A percentile compares a stretch with the other conserved stretches of the same genome.
These are phyloP conservation scores for Rubus parviflorus DNA, from an alignment of 306 rosid genomes.

Conservation along the genomic window DNA sequence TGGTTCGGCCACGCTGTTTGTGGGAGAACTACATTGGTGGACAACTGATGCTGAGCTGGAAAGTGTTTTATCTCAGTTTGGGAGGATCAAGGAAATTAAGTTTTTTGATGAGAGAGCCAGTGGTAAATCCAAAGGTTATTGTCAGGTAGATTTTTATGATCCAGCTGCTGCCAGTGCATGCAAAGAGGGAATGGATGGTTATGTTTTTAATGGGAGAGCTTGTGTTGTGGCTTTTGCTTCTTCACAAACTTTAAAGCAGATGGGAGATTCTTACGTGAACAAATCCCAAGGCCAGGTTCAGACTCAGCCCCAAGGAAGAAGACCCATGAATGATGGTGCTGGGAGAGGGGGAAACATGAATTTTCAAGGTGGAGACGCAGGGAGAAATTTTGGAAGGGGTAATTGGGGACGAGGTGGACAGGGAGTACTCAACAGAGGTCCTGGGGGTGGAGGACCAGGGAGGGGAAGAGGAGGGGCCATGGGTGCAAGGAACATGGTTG, in stretches of 20 bases:
- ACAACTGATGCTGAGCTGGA: slow-evolving; percentile 57
- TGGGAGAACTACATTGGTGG: slow-evolving; percentile 62
- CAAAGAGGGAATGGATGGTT: slow-evolving; percentile 57
- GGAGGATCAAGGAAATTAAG: slow-evolving; percentile 49
- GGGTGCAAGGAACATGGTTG: slow-evolving; percentile 42
- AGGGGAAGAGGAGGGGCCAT: slow-evolving; percentile 50
- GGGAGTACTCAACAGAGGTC: slow-evolving; percentile 40
- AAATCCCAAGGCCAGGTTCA: slow-evolving; percentile 36
- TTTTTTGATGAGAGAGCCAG: slow-evolving; percentile 57
- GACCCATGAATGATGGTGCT: slow-evolving; percentile 40
- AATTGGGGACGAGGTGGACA: slow-evolving; percentile 51
- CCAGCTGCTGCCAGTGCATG: slow-evolving; percentile 40
- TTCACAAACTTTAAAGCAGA: slow-evolving; percentile 45
- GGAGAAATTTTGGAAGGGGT: slow-evolving; percentile 41
- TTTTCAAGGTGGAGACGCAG: slow-evolving; percentile 45
- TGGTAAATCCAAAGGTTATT: slow-evolving; percentile 58
- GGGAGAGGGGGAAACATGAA: slow-evolving; percentile 44
- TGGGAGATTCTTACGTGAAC: slow-evolving; percentile 47
- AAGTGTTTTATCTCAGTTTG: slow-evolving; percentile 36
- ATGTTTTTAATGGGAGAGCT: slow-evolving; percentile 45
- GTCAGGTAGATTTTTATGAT: slow-evolving; percentile 50
- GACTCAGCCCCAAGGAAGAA: slow-evolving; percentile 44
- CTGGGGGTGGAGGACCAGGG: slow-evolving; percentile 36
- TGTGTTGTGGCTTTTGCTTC: slow-evolving; percentile 58
- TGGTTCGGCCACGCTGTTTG: slow-evolving; percentile 42